Percentiles rank a stretch among this genome's conserved stretches.
Evolutionary conservation across 352 stramenopile species (phyloP).

Genomic region (Thraustochytrium sp.): DNA sequence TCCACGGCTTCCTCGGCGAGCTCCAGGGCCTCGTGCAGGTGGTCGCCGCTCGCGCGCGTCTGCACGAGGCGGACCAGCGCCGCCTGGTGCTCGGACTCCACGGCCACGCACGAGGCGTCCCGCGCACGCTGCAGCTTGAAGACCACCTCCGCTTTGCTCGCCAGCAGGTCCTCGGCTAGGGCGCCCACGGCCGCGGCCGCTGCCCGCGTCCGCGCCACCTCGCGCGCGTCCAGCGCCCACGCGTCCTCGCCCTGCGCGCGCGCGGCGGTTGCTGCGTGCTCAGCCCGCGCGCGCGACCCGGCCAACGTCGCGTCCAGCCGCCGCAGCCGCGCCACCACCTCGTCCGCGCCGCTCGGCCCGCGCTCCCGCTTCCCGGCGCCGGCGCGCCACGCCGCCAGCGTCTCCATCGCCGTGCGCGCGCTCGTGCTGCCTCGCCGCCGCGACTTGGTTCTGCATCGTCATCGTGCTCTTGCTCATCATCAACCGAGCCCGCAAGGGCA

Average conservation of each 20-base stretch:
- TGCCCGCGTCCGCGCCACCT: not conserved
- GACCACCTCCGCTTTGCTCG: not conserved
- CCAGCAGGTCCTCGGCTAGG: not conserved
- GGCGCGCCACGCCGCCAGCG: not conserved
- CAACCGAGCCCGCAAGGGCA: too few relatives aligned
- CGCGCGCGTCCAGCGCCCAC: not conserved
- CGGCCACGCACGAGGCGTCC: not conserved
- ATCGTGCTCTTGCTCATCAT: not conserved
- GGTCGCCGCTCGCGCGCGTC: not conserved
- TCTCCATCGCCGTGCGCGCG: not conserved
- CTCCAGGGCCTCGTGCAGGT: not conserved
- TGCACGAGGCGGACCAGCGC: not conserved
- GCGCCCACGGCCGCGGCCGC: not conserved
- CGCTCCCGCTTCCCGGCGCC: not conserved
- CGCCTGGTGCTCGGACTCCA: not conserved
- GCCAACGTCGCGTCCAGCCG: not conserved
- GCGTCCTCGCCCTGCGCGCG: not conserved
- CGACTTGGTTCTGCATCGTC: not conserved
- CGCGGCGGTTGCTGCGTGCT: not conserved
- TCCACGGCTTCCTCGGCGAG: not conserved
- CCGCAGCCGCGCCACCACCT: not conserved
- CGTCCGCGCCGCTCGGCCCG: not conserved
- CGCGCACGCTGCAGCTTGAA: not conserved
- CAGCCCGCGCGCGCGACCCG: not conserved
- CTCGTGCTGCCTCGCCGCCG: too few relatives aligned